Conservation (phyloP, 106 monocot species). For the Dendrobium catenatum region DNA sequence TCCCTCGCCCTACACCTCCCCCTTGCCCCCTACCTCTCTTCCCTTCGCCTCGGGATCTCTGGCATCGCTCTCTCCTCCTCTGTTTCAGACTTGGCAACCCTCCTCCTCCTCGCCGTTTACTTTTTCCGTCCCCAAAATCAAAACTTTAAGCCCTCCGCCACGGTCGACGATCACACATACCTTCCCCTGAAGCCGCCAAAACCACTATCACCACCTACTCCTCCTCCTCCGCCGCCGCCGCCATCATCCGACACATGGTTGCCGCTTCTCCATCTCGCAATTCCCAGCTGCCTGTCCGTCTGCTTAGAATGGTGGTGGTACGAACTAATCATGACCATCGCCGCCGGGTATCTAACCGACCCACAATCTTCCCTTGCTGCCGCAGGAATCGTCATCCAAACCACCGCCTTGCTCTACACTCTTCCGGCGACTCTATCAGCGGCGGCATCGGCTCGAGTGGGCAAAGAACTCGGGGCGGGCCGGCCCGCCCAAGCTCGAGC, state of each 20-base stretch:
- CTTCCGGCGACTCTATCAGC: constrained; percentile 34
- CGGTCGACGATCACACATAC: background rate
- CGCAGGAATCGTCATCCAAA: constrained; percentile 53
- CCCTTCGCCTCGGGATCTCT: constrained; percentile 21
- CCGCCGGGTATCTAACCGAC: constrained; percentile 40
- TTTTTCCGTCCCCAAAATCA: background rate
- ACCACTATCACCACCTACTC: background rate
- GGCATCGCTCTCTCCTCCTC: constrained; percentile 39
- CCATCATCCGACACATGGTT: constrained; percentile 18
- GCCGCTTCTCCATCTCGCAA: constrained; percentile 25
- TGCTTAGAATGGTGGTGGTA: constrained; percentile 64
- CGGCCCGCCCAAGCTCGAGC: constrained; percentile 18
- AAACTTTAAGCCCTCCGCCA: background rate
- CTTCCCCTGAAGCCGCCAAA: background rate
- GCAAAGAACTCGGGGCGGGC: constrained; percentile 56
- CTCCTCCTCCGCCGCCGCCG: background rate
- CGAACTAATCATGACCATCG: constrained; percentile 49
- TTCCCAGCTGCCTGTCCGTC: constrained; percentile 39
- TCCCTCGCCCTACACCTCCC: constrained; percentile 38
- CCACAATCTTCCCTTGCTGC: constrained; percentile 26
- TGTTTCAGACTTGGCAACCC: constrained; percentile 29
- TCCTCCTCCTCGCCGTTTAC: constrained; percentile 25
- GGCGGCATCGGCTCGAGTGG: constrained; percentile 37
- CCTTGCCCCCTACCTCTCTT: constrained; percentile 19
- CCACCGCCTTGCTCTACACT: constrained; percentile 50